Percentiles rank a stretch among this genome's conserved stretches.
Conservation (phyloP, 495 filamentous ascomycete genomes). For the Jackrogersella minutella region DNA sequence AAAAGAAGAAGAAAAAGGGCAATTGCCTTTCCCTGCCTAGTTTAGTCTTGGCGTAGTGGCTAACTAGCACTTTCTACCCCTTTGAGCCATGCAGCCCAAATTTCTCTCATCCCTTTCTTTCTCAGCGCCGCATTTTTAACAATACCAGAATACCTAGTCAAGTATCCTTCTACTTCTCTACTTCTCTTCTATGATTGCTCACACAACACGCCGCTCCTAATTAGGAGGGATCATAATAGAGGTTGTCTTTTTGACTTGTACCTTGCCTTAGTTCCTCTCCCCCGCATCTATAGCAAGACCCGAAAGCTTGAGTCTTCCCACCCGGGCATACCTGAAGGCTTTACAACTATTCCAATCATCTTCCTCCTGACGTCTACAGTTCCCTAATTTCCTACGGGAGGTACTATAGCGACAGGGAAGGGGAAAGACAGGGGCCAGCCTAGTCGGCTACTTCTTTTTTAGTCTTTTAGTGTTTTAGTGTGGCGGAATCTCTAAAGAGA, state of each 20-base stretch:
- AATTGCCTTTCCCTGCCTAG: slow-evolving; percentile 10
- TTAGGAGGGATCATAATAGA: slow-evolving; percentile 19
- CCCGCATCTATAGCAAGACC: slow-evolving; percentile 23
- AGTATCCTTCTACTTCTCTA: slow-evolving; percentile 1
- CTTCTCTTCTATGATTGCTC: slow-evolving; percentile 12
- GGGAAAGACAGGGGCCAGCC: slow-evolving; percentile 28
- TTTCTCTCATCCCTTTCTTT: slow-evolving; percentile 27
- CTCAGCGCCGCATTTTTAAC: slow-evolving; percentile 1
- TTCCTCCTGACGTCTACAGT: slow-evolving; percentile 17
- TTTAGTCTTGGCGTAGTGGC: slow-evolving; percentile 1
- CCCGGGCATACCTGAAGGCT: slow-evolving; percentile 4
- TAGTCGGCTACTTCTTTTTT: slow-evolving; percentile 17
- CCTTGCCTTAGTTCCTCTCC: slow-evolving; percentile 30
- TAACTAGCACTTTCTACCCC: slow-evolving; percentile 16
- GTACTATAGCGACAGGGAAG: slow-evolving; percentile 25
- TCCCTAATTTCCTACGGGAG: slow-evolving; percentile 15
- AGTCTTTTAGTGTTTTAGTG: no score
- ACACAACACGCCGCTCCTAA: slow-evolving; percentile 17
- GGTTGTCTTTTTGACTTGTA: slow-evolving; percentile 28
- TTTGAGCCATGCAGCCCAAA: slow-evolving; percentile 25
- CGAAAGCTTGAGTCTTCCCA: slow-evolving; percentile 11
- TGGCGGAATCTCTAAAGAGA: slow-evolving; percentile 33
- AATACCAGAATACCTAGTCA: no score
- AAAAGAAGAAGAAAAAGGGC: slow-evolving; percentile 12
- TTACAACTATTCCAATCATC: no score